These are phyloP conservation scores for Tolypocladium tropicale DNA, from an alignment of 2,329 filamentous ascomycete genomes.

Conservation along the genomic window DNA sequence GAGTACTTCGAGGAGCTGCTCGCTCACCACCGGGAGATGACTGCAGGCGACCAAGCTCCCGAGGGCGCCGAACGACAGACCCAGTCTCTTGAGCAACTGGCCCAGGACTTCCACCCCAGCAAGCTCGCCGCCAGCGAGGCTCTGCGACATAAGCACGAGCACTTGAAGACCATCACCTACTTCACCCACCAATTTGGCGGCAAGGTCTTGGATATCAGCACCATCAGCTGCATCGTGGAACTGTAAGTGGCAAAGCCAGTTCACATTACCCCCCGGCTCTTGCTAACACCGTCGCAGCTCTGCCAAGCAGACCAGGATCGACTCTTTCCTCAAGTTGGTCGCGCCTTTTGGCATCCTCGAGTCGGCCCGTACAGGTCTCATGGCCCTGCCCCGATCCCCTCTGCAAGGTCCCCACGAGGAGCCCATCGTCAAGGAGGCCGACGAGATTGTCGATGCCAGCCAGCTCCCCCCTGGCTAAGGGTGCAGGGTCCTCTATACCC, in stretches of 20 bases:
- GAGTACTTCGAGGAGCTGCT: constrained; percentile 98
- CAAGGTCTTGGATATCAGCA: constrained; percentile 96
- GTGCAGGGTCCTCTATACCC: not conserved
- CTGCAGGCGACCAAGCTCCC: constrained; percentile 28
- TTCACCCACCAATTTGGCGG: constrained; percentile 96
- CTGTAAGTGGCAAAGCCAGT: constrained; percentile 49
- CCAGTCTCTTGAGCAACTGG: constrained; percentile 33
- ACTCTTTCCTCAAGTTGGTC: constrained; percentile 95
- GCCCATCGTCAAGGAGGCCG: constrained; percentile 67
- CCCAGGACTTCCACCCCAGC: constrained; percentile 78
- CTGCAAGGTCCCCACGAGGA: constrained; percentile 67
- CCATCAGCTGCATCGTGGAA: constrained; percentile 97
- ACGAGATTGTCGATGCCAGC: constrained; percentile 91
- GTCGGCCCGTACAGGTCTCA: constrained; percentile 88
- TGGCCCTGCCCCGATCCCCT: constrained; percentile 91
- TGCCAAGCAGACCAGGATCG: constrained; percentile 86
- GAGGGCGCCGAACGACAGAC: constrained; percentile 24
- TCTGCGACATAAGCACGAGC: constrained; percentile 92
- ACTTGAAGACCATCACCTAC: constrained; percentile 91
- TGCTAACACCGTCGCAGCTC: constrained; percentile 43
- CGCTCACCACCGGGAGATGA: constrained; percentile 88
- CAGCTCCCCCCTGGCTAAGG: constrained; percentile 79
- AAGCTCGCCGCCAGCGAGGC: constrained; percentile 80
- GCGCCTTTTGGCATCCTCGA: constrained; percentile 92
- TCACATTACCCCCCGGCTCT: not conserved